Evolutionary conservation across 1,284 basidiomycete species (phyloP).

Genomic region (Irpex lacteus): DNA sequence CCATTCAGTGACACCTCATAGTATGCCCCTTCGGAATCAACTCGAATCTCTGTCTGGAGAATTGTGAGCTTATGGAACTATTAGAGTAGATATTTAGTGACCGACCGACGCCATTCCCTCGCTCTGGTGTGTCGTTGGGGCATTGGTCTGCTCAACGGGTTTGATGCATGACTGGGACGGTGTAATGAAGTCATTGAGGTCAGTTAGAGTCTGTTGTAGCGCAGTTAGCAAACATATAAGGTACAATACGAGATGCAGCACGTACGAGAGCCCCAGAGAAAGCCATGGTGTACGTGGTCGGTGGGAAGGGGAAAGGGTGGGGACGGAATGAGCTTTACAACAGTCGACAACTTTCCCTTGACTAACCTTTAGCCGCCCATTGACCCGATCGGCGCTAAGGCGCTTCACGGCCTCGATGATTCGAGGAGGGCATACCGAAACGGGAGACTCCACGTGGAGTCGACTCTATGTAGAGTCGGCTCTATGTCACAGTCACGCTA

Average conservation of each 20-base stretch:
- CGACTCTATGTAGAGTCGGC: no score
- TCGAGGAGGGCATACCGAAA: not conserved
- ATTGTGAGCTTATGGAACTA: constrained; percentile 7
- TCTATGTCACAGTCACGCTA: no score
- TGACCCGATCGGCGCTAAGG: not conserved
- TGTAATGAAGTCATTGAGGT: constrained; percentile 97
- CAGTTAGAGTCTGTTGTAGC: constrained; percentile 74
- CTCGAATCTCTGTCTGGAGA: constrained; percentile 80
- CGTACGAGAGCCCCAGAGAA: constrained; percentile 87
- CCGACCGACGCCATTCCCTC: constrained; percentile 60
- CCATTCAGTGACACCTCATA: constrained; percentile 60
- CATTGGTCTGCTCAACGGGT: constrained; percentile 76
- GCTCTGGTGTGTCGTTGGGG: constrained; percentile 37
- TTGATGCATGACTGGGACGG: constrained; percentile 99
- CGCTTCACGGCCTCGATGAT: constrained; percentile 1
- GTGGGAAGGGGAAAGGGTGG: constrained; percentile 6
- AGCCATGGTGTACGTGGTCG: constrained; percentile 51
- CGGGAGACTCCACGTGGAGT: no score
- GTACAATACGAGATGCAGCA: constrained; percentile 17
- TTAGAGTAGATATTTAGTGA: constrained; percentile 10
- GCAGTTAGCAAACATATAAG: not conserved
- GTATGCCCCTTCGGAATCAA: constrained; percentile 79
- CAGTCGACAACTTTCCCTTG: not conserved
- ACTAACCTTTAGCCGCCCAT: not conserved
- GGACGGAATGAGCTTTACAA: constrained; percentile 5